Evolutionary conservation across 495 filamentous ascomycete genomes (phyloP), one percentile per base, ranked within the genome.

Genomic region (Jackrogersella minutella): DNA sequence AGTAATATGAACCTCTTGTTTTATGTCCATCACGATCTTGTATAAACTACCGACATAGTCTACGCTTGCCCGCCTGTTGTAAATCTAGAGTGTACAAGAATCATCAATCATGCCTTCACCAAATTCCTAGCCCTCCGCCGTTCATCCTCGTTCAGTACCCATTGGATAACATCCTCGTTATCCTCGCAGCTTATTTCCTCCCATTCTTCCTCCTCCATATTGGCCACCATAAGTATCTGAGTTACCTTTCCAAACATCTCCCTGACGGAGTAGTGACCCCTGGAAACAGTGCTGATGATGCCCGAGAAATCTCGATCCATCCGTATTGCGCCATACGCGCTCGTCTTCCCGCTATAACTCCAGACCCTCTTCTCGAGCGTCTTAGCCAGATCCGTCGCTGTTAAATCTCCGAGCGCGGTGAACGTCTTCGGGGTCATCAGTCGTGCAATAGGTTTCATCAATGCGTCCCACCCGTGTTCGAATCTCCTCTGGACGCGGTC

Each of bases 161-260:
- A 86, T 49, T 75, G 54, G 71, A 86, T 82, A 22, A 69, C 80
- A 22, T 76, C 82, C 10, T 82, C 81, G 4, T 70, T 78, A 3
- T 72, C 77, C 2, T 69, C 76, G 3, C 62, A 66, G 3, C 58
- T 70, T 37, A 83, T 57, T 75, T 94, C 94, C 49, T 93, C 92
- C 92, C 93, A 97, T 77, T 99, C 96, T 58, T 99, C 95, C 14
- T 96, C 93, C 74, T 99, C 95, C 93, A 97, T 96, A 62, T 93
- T 93, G 71, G 96, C 91, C 3, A 97, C 85, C 78, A 97, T 84
- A 46, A 89, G 87, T 63, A 98, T 91, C 82, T 99, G 93, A 64
- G 86, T 82, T 57, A 91, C 91, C 62, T 87, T 86, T 50, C 82
- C 84, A 81, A 99, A 97, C 11, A 85, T 72, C 72, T 97, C 93